phyloP scores from a whole-genome alignment of 2,329 filamentous ascomycete species.

The Fusarium succisae region DNA sequence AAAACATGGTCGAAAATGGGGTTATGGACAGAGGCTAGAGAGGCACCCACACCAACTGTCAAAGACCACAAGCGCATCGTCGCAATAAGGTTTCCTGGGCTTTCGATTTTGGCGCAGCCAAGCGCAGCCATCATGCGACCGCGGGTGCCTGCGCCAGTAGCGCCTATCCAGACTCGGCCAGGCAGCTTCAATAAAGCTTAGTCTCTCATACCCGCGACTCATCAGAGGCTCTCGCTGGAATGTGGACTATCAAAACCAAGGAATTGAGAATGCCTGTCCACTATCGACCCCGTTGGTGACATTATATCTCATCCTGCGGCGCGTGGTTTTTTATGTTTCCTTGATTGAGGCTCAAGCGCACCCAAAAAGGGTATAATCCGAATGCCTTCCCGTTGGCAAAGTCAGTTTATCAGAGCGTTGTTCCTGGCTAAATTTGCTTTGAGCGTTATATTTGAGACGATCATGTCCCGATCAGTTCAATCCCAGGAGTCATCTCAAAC shows the following conservation, averaged over 20 bases:
- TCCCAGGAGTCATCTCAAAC: not conserved
- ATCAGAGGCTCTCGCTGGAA: slow-evolving; percentile 13
- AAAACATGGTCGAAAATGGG: not conserved
- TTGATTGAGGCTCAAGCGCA: slow-evolving; percentile 2
- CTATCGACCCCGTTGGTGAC: not conserved
- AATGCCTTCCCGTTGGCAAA: not conserved
- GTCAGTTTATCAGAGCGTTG: not conserved
- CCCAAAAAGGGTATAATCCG: slow-evolving; percentile 3
- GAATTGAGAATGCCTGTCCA: not conserved
- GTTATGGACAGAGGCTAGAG: not conserved
- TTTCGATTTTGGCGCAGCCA: not conserved
- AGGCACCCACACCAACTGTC: not conserved
- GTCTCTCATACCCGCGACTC: not conserved
- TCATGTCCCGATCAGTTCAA: slow-evolving; percentile 5
- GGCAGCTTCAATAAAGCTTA: slow-evolving; percentile 19
- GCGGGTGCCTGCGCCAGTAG: slow-evolving; percentile 34
- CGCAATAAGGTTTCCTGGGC: slow-evolving; percentile 19
- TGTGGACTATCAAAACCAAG: slow-evolving; percentile 15
- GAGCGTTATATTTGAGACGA: slow-evolving; percentile 23
- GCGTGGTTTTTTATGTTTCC: slow-evolving; percentile 5
- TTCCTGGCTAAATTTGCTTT: not conserved
- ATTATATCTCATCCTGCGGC: not conserved
- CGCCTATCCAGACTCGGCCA: not conserved
- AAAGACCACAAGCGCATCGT: not conserved
- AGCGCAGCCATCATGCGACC: not conserved